Evolutionary conservation across 2,329 filamentous ascomycete species (phyloP).

Genomic region (Cladosporium colombiae): DNA sequence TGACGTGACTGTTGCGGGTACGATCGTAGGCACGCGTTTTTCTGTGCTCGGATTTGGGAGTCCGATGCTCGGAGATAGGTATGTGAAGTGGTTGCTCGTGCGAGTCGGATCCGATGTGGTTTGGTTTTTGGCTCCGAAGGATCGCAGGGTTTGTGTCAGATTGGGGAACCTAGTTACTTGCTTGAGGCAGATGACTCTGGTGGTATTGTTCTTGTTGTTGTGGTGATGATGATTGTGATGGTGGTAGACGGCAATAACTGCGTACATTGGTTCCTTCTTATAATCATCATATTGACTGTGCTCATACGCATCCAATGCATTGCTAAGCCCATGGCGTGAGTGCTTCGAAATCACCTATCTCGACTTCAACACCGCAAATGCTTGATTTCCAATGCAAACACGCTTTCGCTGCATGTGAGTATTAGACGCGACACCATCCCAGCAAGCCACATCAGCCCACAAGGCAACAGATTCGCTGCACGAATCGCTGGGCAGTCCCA

Average conservation of each 20-base stretch:
- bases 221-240: background rate
- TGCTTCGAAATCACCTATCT: background rate
- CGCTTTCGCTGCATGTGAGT: conserved; percentile 7
- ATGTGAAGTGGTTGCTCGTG: conserved; percentile 7
- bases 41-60: conserved; percentile 1
- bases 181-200: background rate
- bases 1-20: background rate
- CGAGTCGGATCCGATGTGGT: background rate
- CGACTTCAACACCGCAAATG: background rate
- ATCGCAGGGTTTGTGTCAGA: conserved; percentile 2
- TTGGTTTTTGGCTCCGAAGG: background rate
- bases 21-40: conserved; percentile 2
- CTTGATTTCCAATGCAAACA: background rate
- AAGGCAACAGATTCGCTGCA: background rate
- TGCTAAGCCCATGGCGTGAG: background rate
- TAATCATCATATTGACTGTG: background rate
- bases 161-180: background rate
- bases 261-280: background rate
- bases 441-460: background rate
- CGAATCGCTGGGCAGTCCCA: background rate
- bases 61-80: conserved; percentile 5
- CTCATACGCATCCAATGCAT: background rate
- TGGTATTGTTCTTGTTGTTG: background rate
- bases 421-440: background rate
- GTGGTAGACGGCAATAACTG: no score